Percentiles rank a stretch among this genome's conserved stretches.
phyloP scores from a whole-genome alignment of 2,329 filamentous ascomycete genomes.

The Elsinoe necatrix region DNA sequence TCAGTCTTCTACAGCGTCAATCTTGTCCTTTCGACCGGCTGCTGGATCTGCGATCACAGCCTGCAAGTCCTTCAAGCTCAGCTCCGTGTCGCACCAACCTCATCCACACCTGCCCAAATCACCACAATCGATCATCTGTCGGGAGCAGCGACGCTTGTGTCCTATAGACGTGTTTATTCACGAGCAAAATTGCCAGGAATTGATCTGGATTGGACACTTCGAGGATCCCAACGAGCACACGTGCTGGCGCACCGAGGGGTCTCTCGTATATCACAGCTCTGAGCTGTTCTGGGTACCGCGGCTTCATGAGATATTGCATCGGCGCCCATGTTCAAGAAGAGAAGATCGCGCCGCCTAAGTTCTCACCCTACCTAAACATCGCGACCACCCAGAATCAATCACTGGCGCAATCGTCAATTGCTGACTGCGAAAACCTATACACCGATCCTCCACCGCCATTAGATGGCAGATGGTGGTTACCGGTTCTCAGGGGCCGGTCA shows the following conservation, averaged over 20 bases:
- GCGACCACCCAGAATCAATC: neutral
- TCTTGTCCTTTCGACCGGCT: neutral
- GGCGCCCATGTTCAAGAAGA: slow-evolving; percentile 43
- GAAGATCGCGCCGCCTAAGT: slow-evolving; percentile 39
- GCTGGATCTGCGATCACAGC: neutral
- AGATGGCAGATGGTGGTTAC: slow-evolving; percentile 62
- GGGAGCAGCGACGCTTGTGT: neutral
- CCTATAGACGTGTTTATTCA: neutral
- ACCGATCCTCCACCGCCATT: slow-evolving; percentile 34
- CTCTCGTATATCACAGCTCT: slow-evolving; percentile 15
- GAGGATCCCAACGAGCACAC: neutral
- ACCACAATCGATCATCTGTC: neutral
- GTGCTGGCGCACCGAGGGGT: slow-evolving; percentile 3
- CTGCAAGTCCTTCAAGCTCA: slow-evolving; percentile 6
- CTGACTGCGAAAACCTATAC: slow-evolving; percentile 18
- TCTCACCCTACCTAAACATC: slow-evolving; percentile 35
- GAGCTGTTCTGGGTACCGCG: slow-evolving; percentile 18
- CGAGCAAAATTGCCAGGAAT: slow-evolving; percentile 1
- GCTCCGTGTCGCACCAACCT: slow-evolving; percentile 11
- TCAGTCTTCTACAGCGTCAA: neutral
- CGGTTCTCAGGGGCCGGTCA: slow-evolving; percentile 55
- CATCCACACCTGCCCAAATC: slow-evolving; percentile 4
- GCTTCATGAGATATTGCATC: slow-evolving; percentile 28
- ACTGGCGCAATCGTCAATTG: neutral
- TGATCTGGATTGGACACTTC: slow-evolving; percentile 6